Conservation (phyloP, 2,329 filamentous ascomycete genomes). For the Fusarium papillatum region DNA sequence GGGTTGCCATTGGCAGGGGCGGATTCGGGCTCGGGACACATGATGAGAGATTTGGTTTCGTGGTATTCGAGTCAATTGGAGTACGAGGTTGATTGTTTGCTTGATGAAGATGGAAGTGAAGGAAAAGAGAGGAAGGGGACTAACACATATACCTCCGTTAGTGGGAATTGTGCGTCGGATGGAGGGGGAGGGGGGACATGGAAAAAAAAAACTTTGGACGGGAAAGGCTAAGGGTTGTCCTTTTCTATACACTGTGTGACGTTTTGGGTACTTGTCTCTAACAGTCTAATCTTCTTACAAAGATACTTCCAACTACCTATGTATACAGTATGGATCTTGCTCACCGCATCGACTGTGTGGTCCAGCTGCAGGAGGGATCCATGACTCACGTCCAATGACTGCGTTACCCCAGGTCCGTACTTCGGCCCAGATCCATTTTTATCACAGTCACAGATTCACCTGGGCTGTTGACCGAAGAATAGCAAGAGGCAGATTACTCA, state of each 20-base stretch:
- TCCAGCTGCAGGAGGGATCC: background rate
- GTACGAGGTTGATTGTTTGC: background rate
- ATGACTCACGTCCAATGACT: background rate
- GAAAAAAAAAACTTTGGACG: conserved; percentile 1
- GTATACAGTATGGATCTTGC: background rate
- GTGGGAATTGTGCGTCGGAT: conserved; percentile 1
- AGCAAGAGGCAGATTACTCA: background rate
- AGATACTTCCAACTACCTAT: background rate
- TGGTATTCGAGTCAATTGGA: background rate
- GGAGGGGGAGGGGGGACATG: background rate
- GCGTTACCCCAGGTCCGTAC: background rate
- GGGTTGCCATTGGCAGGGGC: background rate
- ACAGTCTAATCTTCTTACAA: fast-evolving
- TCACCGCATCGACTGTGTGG: background rate
- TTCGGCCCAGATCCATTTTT: background rate
- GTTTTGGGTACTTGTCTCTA: background rate
- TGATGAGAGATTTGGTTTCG: background rate
- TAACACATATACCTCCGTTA: background rate
- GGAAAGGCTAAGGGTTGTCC: background rate
- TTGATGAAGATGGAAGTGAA: background rate
- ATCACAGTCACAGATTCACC: background rate
- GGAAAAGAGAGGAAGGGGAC: background rate
- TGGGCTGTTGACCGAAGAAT: background rate
- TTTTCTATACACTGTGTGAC: background rate
- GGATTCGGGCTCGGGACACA: background rate